phyloP scores from a whole-genome alignment of 2,329 filamentous ascomycete species.

The Aspergillus unguis region DNA sequence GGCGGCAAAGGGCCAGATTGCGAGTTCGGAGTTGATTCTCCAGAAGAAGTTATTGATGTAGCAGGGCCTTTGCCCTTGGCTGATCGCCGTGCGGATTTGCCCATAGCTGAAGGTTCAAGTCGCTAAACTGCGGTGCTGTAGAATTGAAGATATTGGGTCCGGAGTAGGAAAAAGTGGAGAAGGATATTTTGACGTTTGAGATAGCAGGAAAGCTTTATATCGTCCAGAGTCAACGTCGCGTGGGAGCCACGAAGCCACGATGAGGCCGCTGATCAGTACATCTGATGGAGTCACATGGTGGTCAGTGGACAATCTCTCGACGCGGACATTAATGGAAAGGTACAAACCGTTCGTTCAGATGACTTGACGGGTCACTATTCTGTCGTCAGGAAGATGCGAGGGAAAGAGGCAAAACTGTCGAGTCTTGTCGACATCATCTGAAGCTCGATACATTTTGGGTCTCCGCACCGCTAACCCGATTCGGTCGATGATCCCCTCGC shows the following conservation, averaged over 20 bases:
- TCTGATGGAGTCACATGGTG: conserved; percentile 21
- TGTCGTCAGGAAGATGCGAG: not conserved
- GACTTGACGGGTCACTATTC: conserved; percentile 4
- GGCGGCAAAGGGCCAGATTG: conserved; percentile 53
- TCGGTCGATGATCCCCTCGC: conserved; percentile 7
- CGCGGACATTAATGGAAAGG: not conserved
- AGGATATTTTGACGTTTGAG: not conserved
- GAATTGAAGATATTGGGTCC: not conserved
- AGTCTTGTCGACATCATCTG: conserved; percentile 7
- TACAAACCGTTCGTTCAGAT: not conserved
- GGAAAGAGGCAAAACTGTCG: not conserved
- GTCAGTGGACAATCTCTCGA: conserved; percentile 8
- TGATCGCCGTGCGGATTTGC: conserved; percentile 33
- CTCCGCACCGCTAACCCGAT: conserved; percentile 22
- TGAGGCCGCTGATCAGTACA: conserved; percentile 13
- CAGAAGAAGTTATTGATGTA: conserved; percentile 24
- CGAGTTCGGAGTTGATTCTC: conserved; percentile 32
- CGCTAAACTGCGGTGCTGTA: not conserved
- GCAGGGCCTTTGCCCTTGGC: conserved; percentile 28
- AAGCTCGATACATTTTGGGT: conserved; percentile 1
- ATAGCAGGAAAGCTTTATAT: conserved; percentile 1
- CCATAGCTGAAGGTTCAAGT: conserved; percentile 24
- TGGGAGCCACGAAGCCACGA: conserved; percentile 7
- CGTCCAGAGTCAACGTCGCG: conserved; percentile 1
- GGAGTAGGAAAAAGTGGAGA: not conserved